Conservation (phyloP, 139 green algal genomes). For the Ulvella scutata region DNA sequence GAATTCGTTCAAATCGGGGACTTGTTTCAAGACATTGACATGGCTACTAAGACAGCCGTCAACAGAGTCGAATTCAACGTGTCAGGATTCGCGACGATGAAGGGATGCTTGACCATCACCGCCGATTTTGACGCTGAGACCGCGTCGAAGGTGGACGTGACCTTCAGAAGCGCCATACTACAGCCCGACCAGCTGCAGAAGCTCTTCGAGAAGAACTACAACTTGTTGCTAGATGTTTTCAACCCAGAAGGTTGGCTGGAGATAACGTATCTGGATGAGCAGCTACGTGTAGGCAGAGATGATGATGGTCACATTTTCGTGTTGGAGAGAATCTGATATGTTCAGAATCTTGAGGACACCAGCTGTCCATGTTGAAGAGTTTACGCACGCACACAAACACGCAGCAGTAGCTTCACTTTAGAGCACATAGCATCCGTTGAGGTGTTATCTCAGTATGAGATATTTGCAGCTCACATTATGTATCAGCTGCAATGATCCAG, state of each 20-base stretch:
- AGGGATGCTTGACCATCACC: conserved; percentile 39
- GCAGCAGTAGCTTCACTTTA: too few relatives aligned
- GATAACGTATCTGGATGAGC: conserved; percentile 66
- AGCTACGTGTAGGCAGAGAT: conserved; percentile 32
- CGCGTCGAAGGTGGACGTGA: conserved; percentile 35
- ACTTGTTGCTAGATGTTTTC: conserved; percentile 72
- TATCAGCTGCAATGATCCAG: too few relatives aligned
- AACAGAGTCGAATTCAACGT: conserved; percentile 51
- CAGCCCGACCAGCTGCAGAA: conserved; percentile 6
- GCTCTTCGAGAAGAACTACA: conserved; percentile 33
- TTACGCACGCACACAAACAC: too few relatives aligned
- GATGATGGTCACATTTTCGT: conserved; percentile 65
- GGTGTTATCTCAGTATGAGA: too few relatives aligned
- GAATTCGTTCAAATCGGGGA: conserved; percentile 60
- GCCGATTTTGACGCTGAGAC: conserved; percentile 24
- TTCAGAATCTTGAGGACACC: too few relatives aligned
- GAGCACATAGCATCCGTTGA: too few relatives aligned
- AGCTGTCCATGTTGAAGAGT: too few relatives aligned
- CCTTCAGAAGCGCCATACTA: conserved; percentile 35
- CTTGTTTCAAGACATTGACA: conserved; percentile 58
- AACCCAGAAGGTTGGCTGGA: conserved; percentile 77
- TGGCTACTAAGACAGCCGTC: conserved; percentile 18
- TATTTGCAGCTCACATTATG: too few relatives aligned
- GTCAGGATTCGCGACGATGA: conserved; percentile 27
- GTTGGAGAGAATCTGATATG: conserved; percentile 14